These are phyloP conservation scores for Phytopythium boreale DNA, from an alignment of 352 stramenopile species.

Conservation along the genomic window DNA sequence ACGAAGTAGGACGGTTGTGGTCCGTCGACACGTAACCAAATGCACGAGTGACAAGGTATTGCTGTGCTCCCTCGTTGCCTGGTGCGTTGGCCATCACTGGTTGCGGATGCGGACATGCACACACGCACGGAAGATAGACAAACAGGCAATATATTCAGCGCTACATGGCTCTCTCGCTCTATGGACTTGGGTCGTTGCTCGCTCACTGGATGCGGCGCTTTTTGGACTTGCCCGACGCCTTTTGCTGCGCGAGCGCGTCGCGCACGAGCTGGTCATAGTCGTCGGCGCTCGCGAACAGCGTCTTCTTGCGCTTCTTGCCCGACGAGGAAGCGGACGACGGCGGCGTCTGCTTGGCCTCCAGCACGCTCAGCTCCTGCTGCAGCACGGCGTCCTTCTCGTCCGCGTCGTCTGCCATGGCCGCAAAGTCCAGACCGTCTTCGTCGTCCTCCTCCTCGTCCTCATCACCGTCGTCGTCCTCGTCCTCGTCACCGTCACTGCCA, in stretches of 20 bases:
- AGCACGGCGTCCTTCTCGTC: constrained; percentile 43
- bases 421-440: constrained; percentile 42
- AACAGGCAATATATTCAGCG: neutral
- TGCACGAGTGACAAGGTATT: neutral
- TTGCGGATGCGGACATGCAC: too few relatives aligned
- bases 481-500: constrained; percentile 26
- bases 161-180: neutral
- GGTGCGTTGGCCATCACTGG: neutral
- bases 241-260: constrained; percentile 58
- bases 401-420: constrained; percentile 34
- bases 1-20: neutral
- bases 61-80: neutral
- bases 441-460: constrained; percentile 30
- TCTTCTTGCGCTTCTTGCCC: constrained; percentile 52
- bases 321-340: constrained; percentile 15
- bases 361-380: constrained; percentile 30
- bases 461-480: constrained; percentile 15
- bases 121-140: neutral
- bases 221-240: constrained; percentile 21
- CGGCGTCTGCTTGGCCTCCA: constrained; percentile 46
- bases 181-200: neutral
- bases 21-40: neutral
- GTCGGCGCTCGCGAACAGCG: constrained; percentile 70
- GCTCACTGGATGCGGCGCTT: constrained; percentile 16
- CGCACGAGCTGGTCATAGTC: constrained; percentile 74